phyloP scores from a whole-genome alignment of 106 monocot genomes.

The Dioscorea alata region DNA sequence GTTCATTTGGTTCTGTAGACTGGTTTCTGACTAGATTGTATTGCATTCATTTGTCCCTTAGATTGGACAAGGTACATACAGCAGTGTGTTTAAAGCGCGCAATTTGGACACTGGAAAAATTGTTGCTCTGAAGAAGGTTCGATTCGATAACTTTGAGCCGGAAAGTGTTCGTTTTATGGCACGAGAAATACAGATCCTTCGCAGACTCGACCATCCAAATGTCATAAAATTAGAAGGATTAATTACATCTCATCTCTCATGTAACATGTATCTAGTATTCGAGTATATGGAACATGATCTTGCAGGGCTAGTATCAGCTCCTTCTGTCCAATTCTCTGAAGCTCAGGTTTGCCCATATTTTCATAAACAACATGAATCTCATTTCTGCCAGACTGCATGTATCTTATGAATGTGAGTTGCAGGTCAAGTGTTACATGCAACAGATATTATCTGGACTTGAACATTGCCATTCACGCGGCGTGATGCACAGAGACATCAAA shows the following conservation, averaged over 20 bases:
- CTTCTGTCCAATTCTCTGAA: conserved; percentile 61
- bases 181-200: conserved; percentile 79
- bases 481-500: conserved; percentile 92
- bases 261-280: conserved; percentile 80
- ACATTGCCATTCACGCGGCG: conserved; percentile 67
- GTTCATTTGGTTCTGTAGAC: not conserved
- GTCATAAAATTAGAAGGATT: conserved; percentile 66
- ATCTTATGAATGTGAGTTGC: not conserved
- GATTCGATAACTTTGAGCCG: conserved; percentile 81
- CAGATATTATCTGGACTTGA: conserved; percentile 79
- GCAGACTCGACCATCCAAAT: conserved; percentile 86
- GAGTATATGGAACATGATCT: conserved; percentile 98
- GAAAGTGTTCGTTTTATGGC: conserved; percentile 93
- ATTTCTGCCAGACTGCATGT: not conserved
- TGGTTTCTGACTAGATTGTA: not conserved
- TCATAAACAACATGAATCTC: not conserved
- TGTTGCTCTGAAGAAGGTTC: conserved; percentile 89
- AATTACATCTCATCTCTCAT: conserved; percentile 62
- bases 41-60: conserved; percentile 6
- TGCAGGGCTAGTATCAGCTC: conserved; percentile 63
- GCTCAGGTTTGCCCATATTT: conserved; percentile 55
- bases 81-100: conserved; percentile 84
- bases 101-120: conserved; percentile 68
- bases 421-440: conserved; percentile 92
- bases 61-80: conserved; percentile 96